Evolutionary conservation across 2,329 filamentous ascomycete genomes (phyloP), one percentile per base, ranked within the genome.

Genomic region (Neopestalotiopsis sp.): DNA sequence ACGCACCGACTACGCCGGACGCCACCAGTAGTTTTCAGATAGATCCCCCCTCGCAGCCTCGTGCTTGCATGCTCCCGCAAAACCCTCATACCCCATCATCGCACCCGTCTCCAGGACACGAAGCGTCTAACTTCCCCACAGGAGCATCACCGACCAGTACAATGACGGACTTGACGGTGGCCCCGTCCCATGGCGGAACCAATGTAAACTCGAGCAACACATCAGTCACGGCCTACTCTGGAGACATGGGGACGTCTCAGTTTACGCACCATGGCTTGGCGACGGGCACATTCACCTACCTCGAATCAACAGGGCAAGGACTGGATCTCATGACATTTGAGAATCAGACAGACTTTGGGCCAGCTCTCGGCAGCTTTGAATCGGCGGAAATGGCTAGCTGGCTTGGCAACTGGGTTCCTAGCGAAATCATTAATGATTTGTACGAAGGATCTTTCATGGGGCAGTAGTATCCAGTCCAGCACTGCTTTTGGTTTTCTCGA

Each of bases 51-150:
- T 71, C 71, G 61, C 68, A 75, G 62, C 70, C 75, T 68, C 38
- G 74, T 62, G 38, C 72, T 64, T 12, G 73, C 72, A 57, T 69
- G 70, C 10, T 75, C 66, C 12, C 72, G 60, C 4, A 73, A 70
- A 56, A 72, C 59, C 77, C 78, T 1, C 86, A 81, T 67, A 81
- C 83, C 0, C 79, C 83, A 0, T 76, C 80, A 1, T 81, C 84
- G 13, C 84, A 84, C 34, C 78, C 80, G 4, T 79, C 83, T 1
- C 80, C 80, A 1, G 75, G 74, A 1, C 87, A 83, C 68, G 85
- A 87, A 2, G 75, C 79, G 1, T 82, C 83, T 28, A 77, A 76
- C 13, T 77, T 78, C 34, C 77, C 77, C 7, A 58, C 74, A 1
- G 77, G 78, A 60, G 77, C 78, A 4, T 86, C 85, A 0, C 81